Conservation (phyloP, 805 yeast genomes). For the Teunomyces funiuensis region DNA sequence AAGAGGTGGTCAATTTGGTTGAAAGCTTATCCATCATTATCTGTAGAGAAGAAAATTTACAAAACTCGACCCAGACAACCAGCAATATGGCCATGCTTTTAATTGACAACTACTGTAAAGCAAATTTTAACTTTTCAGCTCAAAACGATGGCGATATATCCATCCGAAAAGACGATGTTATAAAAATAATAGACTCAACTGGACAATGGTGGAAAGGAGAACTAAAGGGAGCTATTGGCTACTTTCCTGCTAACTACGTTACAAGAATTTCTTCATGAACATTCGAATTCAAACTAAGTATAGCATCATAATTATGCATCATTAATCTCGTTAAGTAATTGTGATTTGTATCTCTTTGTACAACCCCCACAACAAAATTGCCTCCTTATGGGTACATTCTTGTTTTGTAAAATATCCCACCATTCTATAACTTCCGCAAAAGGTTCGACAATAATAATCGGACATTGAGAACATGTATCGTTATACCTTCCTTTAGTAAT, state of each 20-base stretch:
- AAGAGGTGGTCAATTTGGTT: background rate
- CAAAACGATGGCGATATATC: slow-evolving; percentile 42
- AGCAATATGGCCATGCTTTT: background rate
- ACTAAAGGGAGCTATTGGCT: slow-evolving; percentile 22
- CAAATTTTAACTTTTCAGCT: slow-evolving; percentile 37
- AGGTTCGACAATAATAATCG: slow-evolving; percentile 49
- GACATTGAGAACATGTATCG: slow-evolving; percentile 56
- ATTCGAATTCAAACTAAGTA: background rate
- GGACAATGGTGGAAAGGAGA: slow-evolving; percentile 42
- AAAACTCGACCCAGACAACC: background rate
- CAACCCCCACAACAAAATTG: slow-evolving; percentile 58
- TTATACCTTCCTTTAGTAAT: slow-evolving; percentile 50
- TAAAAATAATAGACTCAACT: slow-evolving; percentile 32
- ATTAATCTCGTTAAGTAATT: slow-evolving; percentile 1
- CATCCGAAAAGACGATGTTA: slow-evolving; percentile 43
- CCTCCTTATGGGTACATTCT: slow-evolving; percentile 50
- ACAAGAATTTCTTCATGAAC: slow-evolving; percentile 1
- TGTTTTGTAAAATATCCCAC: slow-evolving; percentile 62
- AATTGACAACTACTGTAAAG: slow-evolving; percentile 28
- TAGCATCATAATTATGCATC: slow-evolving; percentile 4
- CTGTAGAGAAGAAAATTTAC: background rate
- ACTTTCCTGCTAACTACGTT: slow-evolving; percentile 37
- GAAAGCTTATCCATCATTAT: slow-evolving; percentile 3
- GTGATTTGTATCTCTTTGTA: slow-evolving; percentile 19
- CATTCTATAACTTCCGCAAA: slow-evolving; percentile 61